A percentile compares a stretch with the other conserved stretches of the same genome.
These are phyloP conservation scores for Penicillium taxi DNA, from an alignment of 495 filamentous ascomycete genomes.

Conservation along the genomic window DNA sequence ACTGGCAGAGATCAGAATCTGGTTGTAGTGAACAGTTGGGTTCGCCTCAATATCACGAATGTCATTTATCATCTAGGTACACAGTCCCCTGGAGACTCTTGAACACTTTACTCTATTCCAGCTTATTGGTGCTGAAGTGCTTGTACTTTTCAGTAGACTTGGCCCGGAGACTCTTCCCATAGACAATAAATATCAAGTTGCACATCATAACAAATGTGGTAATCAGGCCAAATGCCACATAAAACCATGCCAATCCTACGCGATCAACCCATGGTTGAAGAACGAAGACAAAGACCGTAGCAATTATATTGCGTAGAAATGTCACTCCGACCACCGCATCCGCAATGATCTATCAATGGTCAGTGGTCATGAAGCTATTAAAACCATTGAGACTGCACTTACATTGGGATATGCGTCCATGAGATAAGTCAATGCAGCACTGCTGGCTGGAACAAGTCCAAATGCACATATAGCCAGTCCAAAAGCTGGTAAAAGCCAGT, in stretches of 20 bases:
- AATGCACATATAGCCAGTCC: conserved; percentile 19
- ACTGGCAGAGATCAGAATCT: too few species aligned
- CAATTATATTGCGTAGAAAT: conserved; percentile 23
- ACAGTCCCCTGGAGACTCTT: too few species aligned
- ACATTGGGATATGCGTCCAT: conserved; percentile 31
- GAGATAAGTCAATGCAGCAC: conserved; percentile 26
- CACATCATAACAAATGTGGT: conserved; percentile 8
- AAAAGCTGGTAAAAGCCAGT: conserved; percentile 25
- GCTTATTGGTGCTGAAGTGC: conserved; percentile 8
- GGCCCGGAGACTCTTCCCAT: conserved; percentile 12
- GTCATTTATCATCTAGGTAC: too few species aligned
- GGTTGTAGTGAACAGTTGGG: too few species aligned
- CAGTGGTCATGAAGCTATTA: too few species aligned
- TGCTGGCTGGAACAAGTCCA: conserved; percentile 20
- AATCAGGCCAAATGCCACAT: conserved; percentile 17
- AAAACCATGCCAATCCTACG: conserved; percentile 17
- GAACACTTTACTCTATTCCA: too few species aligned
- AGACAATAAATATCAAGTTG: conserved; percentile 17
- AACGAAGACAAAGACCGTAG: conserved; percentile 26
- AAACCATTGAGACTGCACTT: too few species aligned
- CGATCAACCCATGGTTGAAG: conserved; percentile 25
- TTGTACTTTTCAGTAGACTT: conserved; percentile 8
- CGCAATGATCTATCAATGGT: conserved; percentile 21
- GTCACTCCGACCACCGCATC: conserved; percentile 29
- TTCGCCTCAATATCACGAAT: too few species aligned